Conservation (phyloP, 805 yeast genomes). For the Wickerhamomyces ciferrii region DNA sequence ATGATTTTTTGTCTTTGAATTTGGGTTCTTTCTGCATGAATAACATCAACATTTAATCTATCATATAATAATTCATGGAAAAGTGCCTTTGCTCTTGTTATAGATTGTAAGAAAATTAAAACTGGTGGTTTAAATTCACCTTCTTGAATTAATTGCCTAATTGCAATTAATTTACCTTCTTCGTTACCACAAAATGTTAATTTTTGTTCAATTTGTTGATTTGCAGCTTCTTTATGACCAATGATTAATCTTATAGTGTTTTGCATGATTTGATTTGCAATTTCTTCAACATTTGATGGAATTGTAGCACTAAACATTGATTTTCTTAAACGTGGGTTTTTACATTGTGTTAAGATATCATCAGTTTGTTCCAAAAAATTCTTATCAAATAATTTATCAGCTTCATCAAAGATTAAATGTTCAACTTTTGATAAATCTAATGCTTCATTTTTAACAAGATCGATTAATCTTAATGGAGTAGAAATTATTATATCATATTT, state of each 20-base stretch:
- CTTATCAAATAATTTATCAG: constrained; percentile 86
- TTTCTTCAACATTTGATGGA: constrained; percentile 87
- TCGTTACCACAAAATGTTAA: constrained; percentile 87
- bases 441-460: constrained; percentile 57
- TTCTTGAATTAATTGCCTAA: constrained; percentile 78
- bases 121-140: constrained; percentile 93
- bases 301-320: constrained; percentile 94
- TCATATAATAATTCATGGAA: constrained; percentile 92
- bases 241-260: constrained; percentile 75
- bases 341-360: constrained; percentile 52
- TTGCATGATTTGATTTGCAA: constrained; percentile 79
- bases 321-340: constrained; percentile 41
- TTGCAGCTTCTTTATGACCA: constrained; percentile 94
- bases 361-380: constrained; percentile 91
- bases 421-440: constrained; percentile 63
- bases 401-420: constrained; percentile 86
- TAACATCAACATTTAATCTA: constrained; percentile 87
- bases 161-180: constrained; percentile 89
- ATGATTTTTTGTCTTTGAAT: constrained; percentile 82
- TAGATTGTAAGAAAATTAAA: constrained; percentile 85
- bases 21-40: constrained; percentile 91
- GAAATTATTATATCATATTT: constrained; percentile 78
- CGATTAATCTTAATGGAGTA: constrained; percentile 87
- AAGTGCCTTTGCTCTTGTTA: constrained; percentile 90
- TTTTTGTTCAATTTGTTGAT: constrained; percentile 74